Evolutionary conservation across 1,284 basidiomycete species (phyloP).

Genomic region (Leccinum ponderosum): DNA sequence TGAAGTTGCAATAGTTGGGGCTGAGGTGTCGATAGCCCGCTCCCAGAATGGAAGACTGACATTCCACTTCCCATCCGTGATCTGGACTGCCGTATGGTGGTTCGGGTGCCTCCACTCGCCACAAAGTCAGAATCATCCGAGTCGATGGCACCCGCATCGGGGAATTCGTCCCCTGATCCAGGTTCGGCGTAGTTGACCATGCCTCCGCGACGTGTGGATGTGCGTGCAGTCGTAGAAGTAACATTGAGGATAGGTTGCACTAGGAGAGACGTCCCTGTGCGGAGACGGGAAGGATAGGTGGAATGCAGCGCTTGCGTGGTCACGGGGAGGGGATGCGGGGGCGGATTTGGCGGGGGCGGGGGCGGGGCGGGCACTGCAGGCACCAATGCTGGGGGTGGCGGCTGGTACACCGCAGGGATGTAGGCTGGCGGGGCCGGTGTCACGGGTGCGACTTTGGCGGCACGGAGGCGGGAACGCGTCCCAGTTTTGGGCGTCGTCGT

Average conservation of each 20-base stretch:
- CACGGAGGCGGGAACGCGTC: constrained; percentile 34
- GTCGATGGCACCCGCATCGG: constrained; percentile 75
- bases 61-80: constrained; percentile 41
- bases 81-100: constrained; percentile 42
- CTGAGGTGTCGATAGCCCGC: constrained; percentile 35
- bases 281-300: constrained; percentile 88
- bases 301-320: constrained; percentile 75
- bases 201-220: constrained; percentile 57
- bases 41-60: constrained; percentile 35
- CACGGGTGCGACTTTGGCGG: constrained; percentile 34
- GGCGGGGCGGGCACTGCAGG: constrained; percentile 22
- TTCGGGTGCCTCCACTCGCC: constrained; percentile 50
- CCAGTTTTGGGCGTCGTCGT: constrained; percentile 26
- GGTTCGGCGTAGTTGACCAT: constrained; percentile 89
- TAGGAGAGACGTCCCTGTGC: constrained; percentile 88
- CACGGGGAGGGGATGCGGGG: constrained; percentile 56
- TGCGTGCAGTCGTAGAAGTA: constrained; percentile 41
- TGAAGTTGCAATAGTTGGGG: constrained; percentile 28
- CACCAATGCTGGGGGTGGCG: constrained; percentile 20
- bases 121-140: constrained; percentile 73
- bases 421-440: constrained; percentile 35
- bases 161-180: constrained; percentile 78
- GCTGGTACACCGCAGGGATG: constrained; percentile 34
- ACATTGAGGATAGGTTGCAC: constrained; percentile 81
- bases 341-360: constrained; percentile 32